These are phyloP conservation scores for Pichia scutulata DNA, from an alignment of 805 yeast genomes.

Conservation along the genomic window DNA sequence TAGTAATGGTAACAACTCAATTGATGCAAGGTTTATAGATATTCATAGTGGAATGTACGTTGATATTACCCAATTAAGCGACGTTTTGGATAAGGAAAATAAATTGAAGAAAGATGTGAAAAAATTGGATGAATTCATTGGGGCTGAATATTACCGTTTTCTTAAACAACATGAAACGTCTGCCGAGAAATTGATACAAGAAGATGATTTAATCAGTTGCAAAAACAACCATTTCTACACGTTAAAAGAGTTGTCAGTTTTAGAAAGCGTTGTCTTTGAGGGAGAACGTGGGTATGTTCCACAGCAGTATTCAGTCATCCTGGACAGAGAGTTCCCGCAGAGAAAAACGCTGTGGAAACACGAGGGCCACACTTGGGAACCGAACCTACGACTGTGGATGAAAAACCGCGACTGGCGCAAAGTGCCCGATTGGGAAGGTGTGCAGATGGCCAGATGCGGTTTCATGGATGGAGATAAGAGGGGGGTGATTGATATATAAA, in stretches of 20 bases:
- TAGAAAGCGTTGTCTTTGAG: conserved; percentile 46
- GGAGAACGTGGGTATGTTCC: conserved; percentile 46
- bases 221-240: conserved; percentile 49
- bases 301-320: conserved; percentile 25
- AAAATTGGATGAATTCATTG: conserved; percentile 1
- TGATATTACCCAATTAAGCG: conserved; percentile 34
- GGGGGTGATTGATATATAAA: too few relatives aligned
- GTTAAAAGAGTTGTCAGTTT: conserved; percentile 42
- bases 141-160: conserved; percentile 13
- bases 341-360: conserved; percentile 15
- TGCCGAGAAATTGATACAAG: conserved; percentile 3
- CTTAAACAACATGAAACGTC: conserved; percentile 9
- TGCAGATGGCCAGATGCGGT: neutral
- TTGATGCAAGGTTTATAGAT: conserved; percentile 49
- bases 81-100: conserved; percentile 1
- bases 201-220: conserved; percentile 31
- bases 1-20: conserved; percentile 40
- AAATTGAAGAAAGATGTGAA: neutral
- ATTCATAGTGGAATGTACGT: conserved; percentile 39
- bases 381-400: conserved; percentile 21
- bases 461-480: too few relatives aligned
- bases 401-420: conserved; percentile 14
- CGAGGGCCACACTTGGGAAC: conserved; percentile 20
- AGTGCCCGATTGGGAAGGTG: conserved; percentile 4
- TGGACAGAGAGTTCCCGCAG: conserved; percentile 32